Evolutionary conservation across 1,284 basidiomycete species (phyloP).

Genomic region (Hymenochaete sp.): DNA sequence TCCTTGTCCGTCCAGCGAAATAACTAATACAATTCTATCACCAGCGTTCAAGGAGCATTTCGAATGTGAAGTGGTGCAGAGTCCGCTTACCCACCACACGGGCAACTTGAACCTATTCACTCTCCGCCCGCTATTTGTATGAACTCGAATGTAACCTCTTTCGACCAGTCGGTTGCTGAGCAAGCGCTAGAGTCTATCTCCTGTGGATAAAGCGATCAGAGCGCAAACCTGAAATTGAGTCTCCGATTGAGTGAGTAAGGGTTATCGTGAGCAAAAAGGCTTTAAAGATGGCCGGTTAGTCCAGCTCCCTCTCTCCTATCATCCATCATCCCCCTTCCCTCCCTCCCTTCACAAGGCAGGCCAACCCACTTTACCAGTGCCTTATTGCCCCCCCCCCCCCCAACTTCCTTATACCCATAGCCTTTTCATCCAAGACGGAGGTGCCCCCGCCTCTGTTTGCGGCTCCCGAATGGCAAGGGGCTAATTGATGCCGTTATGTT

Average conservation of each 20-base stretch:
- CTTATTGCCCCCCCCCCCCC: not conserved
- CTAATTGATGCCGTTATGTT: no score
- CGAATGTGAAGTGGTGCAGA: no score
- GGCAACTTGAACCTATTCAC: not conserved
- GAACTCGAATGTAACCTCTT: not conserved
- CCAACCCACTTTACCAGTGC: not conserved
- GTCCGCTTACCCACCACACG: no score
- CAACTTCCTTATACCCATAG: not conserved
- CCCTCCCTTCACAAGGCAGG: not conserved
- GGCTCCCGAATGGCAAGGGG: no score
- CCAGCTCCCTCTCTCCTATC: no score
- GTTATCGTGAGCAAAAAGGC: not conserved
- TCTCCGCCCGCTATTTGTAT: not conserved
- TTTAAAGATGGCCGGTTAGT: conserved; percentile 3
- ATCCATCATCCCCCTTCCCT: not conserved
- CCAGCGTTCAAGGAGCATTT: no score
- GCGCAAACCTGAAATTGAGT: conserved; percentile 9
- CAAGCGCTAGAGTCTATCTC: no score
- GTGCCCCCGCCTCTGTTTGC: no score
- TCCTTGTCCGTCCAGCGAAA: no score
- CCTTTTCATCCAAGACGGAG: no score
- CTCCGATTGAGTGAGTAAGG: conserved; percentile 2
- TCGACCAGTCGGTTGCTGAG: not conserved
- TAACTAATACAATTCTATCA: no score
- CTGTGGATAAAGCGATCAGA: no score